Base-by-base conservation (phyloP, 208 protist species). In the Phytomonas francai region DNA sequence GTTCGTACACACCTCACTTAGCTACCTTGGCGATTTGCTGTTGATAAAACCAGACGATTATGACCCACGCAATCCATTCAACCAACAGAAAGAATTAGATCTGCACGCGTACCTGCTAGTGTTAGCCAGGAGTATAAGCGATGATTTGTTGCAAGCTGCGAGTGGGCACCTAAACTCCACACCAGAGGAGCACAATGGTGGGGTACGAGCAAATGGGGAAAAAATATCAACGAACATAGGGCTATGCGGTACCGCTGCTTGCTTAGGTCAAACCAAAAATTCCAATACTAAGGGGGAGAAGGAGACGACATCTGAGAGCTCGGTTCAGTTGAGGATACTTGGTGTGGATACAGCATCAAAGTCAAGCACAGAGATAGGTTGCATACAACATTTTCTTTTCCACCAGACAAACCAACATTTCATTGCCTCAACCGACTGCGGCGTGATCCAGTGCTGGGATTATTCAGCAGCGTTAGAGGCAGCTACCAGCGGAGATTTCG, bases 41-140 rank as follows among this genome's bases (percentile, higher is more conserved):
- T 76, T 95, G 49, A 79, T 93, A 33, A 79, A 79, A 39, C 70
- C 78, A 68, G 90, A 95, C 70, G 90, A 92, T 68, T 64, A 73
- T 67, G 90, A 95, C 65, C 81, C 84, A 16, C 76, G 87, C 42
- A 69, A 88, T 63, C 77, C 78, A 25, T 86, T 90, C 69, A 89
- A 89, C 71, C 75, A 85, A 14, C 74, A 82, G 49, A 87, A 81
- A 60, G 71, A 84, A 36, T 63, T 73, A 39, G 71, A 67, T 22
- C 19, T 91, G 60, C 72, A 81, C 34, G 65, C 68, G 25, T 86
- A 88, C 76, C 39, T 78, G 45, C 19, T 54, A 54, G 45, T 54
- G 45, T 25, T 54, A 54, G 45, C 45, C 11, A 54, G 45, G 45
- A 19, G 25, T 4, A 54, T 54, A 9, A 25, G 45, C 45, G 45